Conservation (phyloP, 441 rosid species). For the Adansonia gregorii region DNA sequence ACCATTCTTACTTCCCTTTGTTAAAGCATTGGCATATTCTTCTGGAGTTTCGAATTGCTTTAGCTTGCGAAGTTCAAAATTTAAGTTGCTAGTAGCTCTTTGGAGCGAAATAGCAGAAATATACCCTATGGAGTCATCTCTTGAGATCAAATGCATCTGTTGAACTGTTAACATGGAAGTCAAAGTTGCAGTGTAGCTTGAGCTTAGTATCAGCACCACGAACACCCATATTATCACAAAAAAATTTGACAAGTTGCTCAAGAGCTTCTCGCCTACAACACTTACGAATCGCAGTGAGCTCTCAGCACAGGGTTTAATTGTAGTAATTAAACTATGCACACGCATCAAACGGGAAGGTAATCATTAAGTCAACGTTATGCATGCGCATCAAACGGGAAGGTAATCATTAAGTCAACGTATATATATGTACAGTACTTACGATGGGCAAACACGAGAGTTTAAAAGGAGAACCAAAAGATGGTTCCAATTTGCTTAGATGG, state of each 20-base stretch:
- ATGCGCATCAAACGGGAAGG: not conserved
- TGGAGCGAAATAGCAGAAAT: too few relatives aligned
- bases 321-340: too few relatives aligned
- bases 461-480: constrained; percentile 50
- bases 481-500: constrained; percentile 45
- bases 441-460: constrained; percentile 46
- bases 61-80: not conserved
- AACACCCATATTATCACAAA: constrained; percentile 52
- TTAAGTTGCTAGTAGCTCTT: constrained; percentile 2
- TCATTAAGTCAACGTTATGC: too few relatives aligned
- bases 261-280: constrained; percentile 43
- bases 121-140: not conserved
- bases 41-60: not conserved
- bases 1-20: constrained; percentile 22
- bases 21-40: constrained; percentile 20
- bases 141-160: constrained; percentile 24
- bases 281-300: too few relatives aligned
- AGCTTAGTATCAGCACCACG: constrained; percentile 44
- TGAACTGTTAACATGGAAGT: constrained; percentile 50
- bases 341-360: too few relatives aligned
- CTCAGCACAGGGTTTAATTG: too few relatives aligned
- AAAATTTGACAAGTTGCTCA: constrained; percentile 50
- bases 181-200: constrained; percentile 53
- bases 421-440: constrained; percentile 34
- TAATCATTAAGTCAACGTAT: not conserved